Conservation (phyloP, 1,284 basidiomycete genomes). For the Ustilago xerochloae region DNA sequence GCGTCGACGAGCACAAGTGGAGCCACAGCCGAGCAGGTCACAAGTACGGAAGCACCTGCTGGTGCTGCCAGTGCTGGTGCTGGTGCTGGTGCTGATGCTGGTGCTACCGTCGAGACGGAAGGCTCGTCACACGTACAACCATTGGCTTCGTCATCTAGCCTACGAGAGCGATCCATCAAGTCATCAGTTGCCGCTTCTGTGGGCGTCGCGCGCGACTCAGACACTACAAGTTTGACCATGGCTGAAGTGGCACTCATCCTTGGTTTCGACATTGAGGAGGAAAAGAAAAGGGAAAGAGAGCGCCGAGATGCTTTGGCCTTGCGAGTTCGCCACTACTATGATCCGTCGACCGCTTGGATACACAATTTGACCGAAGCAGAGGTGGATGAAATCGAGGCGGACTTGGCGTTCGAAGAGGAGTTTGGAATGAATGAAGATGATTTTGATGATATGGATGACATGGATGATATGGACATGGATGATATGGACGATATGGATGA, state of each 20-base stretch:
- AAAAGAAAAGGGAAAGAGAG: constrained; percentile 23
- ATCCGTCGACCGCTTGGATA: background rate
- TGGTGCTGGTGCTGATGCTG: background rate
- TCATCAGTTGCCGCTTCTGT: constrained; percentile 40
- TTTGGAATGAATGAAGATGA: constrained; percentile 1
- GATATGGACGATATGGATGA: background rate
- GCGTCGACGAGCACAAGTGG: background rate
- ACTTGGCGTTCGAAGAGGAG: constrained; percentile 10
- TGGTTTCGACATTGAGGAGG: constrained; percentile 43
- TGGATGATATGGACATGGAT: background rate
- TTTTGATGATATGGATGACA: constrained; percentile 1
- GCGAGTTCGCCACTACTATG: background rate
- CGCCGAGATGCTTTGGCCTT: constrained; percentile 15
- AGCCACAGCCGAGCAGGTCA: too few relatives aligned
- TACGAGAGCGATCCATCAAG: constrained; percentile 43
- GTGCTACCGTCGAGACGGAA: background rate
- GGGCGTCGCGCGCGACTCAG: constrained; percentile 28
- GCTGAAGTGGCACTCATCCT: constrained; percentile 41
- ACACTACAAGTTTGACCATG: constrained; percentile 38
- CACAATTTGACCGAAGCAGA: constrained; percentile 2
- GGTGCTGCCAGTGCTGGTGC: too few relatives aligned
- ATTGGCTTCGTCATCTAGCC: background rate
- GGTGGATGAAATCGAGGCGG: constrained; percentile 18
- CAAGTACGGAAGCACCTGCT: too few relatives aligned
- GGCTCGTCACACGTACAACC: background rate